Percentiles rank a stretch among this genome's conserved stretches.
Conservation (phyloP, 1,284 basidiomycete genomes). For the Rhodotorula sp. region DNA sequence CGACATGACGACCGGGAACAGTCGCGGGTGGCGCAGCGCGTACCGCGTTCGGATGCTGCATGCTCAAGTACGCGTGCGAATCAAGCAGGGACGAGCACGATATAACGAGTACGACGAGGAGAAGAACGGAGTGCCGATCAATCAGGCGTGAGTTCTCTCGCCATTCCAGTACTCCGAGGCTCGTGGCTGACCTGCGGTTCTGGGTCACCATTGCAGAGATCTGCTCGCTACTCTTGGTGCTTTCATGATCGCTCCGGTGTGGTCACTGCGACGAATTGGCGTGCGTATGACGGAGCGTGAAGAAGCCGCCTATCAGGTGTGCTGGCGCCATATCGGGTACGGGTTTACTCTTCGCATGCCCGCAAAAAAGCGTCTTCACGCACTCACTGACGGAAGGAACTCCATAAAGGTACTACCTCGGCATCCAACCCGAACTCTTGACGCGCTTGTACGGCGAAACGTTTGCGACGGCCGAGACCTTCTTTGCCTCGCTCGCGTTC, state of each 20-base stretch:
- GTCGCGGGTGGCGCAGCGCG: conserved; percentile 40
- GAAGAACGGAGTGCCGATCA: conserved; percentile 40
- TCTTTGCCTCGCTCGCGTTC: conserved; percentile 43
- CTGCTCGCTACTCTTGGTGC: conserved; percentile 41
- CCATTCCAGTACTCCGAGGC: no score
- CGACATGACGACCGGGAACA: conserved; percentile 37
- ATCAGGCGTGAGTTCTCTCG: conserved; percentile 36
- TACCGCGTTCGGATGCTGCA: conserved; percentile 43
- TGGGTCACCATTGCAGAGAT: conserved; percentile 21
- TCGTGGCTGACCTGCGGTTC: background rate
- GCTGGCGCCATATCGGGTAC: conserved; percentile 43
- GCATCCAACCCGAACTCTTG: conserved; percentile 37
- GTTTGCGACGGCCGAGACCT: conserved; percentile 27
- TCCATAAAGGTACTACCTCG: conserved; percentile 38
- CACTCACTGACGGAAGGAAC: background rate
- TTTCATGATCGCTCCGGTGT: conserved; percentile 43
- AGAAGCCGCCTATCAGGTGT: conserved; percentile 31
- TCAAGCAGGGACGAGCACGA: conserved; percentile 27
- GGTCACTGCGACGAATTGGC: conserved; percentile 38
- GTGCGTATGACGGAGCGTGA: conserved; percentile 29
- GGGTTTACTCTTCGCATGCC: background rate
- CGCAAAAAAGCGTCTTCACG: background rate
- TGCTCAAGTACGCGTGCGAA: conserved; percentile 39
- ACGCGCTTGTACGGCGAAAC: conserved; percentile 23
- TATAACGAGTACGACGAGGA: conserved; percentile 37